These are phyloP conservation scores for Micractinium conductrix DNA, from an alignment of 139 green algal genomes.

Conservation along the genomic window DNA sequence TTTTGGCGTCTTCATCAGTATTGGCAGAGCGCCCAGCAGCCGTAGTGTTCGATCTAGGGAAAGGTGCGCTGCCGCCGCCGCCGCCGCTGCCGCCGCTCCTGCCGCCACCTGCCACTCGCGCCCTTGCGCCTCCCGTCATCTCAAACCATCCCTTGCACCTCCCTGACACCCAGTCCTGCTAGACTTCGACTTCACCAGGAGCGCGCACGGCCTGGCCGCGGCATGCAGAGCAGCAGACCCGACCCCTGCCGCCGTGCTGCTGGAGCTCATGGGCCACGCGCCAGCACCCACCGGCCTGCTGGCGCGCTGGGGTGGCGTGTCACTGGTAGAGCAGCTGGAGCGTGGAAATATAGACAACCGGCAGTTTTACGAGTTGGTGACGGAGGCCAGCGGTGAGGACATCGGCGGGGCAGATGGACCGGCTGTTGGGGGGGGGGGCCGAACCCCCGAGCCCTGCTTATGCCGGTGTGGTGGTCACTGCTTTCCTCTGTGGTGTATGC, in stretches of 20 bases:
- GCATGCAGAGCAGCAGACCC: neutral
- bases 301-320: neutral
- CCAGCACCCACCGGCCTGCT: neutral
- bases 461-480: too few relatives aligned
- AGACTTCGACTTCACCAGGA: slow-evolving; percentile 18
- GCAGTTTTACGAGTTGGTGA: neutral
- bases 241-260: neutral
- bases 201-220: neutral
- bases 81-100: too few relatives aligned
- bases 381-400: neutral
- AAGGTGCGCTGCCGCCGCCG: too few relatives aligned
- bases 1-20: too few relatives aligned
- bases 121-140: neutral
- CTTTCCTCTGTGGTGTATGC: neutral
- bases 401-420: too few relatives aligned
- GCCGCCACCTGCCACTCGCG: too few relatives aligned
- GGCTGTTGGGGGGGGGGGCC: too few relatives aligned
- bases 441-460: too few relatives aligned
- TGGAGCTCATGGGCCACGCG: slow-evolving; percentile 29
- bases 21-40: neutral
- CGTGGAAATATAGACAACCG: slow-evolving; percentile 6
- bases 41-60: slow-evolving; percentile 16
- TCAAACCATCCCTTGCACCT: neutral
- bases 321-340: slow-evolving; percentile 33
- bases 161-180: neutral